phyloP scores from a whole-genome alignment of 2,329 filamentous ascomycete genomes.

The Ascochyta viciae-villosae region DNA sequence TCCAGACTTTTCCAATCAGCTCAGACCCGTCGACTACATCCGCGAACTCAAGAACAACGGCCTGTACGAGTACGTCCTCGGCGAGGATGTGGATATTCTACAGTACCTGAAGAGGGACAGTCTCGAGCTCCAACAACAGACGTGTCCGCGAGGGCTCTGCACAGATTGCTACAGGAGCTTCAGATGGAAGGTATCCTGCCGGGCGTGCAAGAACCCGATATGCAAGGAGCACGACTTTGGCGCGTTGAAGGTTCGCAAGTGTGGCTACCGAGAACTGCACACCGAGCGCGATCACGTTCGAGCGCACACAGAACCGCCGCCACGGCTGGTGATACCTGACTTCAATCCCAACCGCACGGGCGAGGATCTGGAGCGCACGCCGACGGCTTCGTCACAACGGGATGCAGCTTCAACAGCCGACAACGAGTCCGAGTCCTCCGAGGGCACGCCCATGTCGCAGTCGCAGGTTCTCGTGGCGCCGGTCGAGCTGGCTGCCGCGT shows the following conservation, averaged over 20 bases:
- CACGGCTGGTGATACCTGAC: slow-evolving; percentile 45
- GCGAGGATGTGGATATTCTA: slow-evolving; percentile 50
- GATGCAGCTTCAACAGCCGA: slow-evolving; percentile 33
- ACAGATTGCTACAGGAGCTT: slow-evolving; percentile 65
- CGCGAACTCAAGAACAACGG: slow-evolving; percentile 50
- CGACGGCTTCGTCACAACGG: slow-evolving; percentile 31
- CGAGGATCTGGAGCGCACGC: slow-evolving; percentile 35
- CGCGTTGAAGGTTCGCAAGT: slow-evolving; percentile 63
- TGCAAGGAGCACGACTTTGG: slow-evolving; percentile 68
- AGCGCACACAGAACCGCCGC: slow-evolving; percentile 42
- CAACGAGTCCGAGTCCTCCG: slow-evolving; percentile 37
- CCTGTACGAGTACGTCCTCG: slow-evolving; percentile 52
- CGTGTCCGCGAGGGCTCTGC: slow-evolving; percentile 63
- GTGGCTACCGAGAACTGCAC: slow-evolving; percentile 63
- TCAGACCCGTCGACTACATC: slow-evolving; percentile 56
- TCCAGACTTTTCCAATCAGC: slow-evolving; percentile 59
- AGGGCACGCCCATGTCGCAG: slow-evolving; percentile 42
- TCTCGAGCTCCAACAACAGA: slow-evolving; percentile 52
- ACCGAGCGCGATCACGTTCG: slow-evolving; percentile 55
- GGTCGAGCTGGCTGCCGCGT: slow-evolving; percentile 35
- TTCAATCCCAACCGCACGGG: slow-evolving; percentile 43
- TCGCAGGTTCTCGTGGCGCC: slow-evolving; percentile 44
- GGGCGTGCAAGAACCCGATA: slow-evolving; percentile 62
- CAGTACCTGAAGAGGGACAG: slow-evolving; percentile 51
- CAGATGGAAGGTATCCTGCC: slow-evolving; percentile 66